Base-by-base conservation (phyloP, 1,139 yeast species). In the Trichomonascaceae sp. region DNA sequence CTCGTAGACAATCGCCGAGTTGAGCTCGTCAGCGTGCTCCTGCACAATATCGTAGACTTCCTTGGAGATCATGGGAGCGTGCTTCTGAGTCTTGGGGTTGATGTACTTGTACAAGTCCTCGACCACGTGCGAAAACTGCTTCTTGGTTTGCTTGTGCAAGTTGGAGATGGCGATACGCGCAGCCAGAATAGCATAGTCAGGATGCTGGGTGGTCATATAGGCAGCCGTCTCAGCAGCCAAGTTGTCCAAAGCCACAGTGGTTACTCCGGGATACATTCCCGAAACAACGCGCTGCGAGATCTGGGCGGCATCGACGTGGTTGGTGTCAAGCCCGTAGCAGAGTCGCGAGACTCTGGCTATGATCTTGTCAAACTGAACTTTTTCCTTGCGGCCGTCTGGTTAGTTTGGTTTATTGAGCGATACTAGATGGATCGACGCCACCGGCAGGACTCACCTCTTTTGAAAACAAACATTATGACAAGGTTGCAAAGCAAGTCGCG, bases 181-280 rank as follows among this genome's bases (percentile, higher is more conserved):
- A 34, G 96, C 98, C 47, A 89, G 69, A 29, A 75, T 74, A 31
- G 96, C 94, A 51, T 89, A 87, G 60, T 89, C 97, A 16, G 97
- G 97, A 57, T 89, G 98, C 40, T 79, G 74, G 14, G 97, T 89
- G 42, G 96, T 82, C 94, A 87, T 79, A 51, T 81, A 79, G 29
- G 97, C 97, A 38, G 96, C 92, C 27, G 97, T 85, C 62, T 89
- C 98, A 28, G 96, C 95, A 33, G 95, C 93, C 38, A 89, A 69
- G 60, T 89, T 85, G 48, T 81, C 89, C 44, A 87, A 70, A 58
- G 85, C 97, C 44, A 81, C 73, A 38, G 98, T 89, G 51, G 89
- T 85, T 36, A 89, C 98, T 48, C 98, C 98, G 52, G 85, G 93
- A 63, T 84, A 84, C 36, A 84, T 93, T 46, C 94, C 95, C 17